A percentile compares a stretch with the other conserved stretches of the same genome.
Evolutionary conservation across 176 grass and related monocot species (phyloP).

Genomic region (Aegilops longissima): DNA sequence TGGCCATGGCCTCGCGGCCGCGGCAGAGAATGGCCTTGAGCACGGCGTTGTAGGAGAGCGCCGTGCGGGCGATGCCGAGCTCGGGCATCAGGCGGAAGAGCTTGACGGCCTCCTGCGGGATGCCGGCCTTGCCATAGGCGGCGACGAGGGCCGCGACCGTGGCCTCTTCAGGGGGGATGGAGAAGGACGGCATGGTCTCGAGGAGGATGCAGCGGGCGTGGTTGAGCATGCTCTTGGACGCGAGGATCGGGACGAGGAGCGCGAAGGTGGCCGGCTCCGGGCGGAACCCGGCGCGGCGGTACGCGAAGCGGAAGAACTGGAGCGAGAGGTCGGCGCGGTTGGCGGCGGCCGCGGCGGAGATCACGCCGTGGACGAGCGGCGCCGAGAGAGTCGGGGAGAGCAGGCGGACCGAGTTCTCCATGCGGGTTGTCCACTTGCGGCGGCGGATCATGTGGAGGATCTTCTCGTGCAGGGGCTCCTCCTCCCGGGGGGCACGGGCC

Average conservation of each 20-base stretch:
- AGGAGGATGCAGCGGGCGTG: constrained; percentile 32
- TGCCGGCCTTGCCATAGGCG: constrained; percentile 57
- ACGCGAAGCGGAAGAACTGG: too few relatives aligned
- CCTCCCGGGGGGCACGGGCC: constrained; percentile 7
- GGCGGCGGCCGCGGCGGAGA: too few relatives aligned
- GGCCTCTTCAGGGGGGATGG: constrained; percentile 54
- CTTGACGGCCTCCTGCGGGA: constrained; percentile 31
- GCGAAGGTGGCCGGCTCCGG: constrained; percentile 13
- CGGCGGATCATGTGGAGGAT: constrained; percentile 74
- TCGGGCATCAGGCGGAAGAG: constrained; percentile 82
- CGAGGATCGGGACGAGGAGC: constrained; percentile 56
- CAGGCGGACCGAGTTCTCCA: constrained; percentile 37
- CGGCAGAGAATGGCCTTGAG: too few relatives aligned
- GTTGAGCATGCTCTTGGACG: constrained; percentile 77
- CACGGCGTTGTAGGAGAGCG: constrained; percentile 69
- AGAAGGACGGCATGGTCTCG: constrained; percentile 77
- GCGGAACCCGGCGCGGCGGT: too few relatives aligned
- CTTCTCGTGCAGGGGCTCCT: constrained; percentile 66
- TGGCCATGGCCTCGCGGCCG: too few relatives aligned
- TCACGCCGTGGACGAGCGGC: constrained; percentile 58
- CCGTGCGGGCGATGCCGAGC: constrained; percentile 58
- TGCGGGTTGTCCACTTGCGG: constrained; percentile 67
- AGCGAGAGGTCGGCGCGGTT: too few relatives aligned
- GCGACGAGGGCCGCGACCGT: constrained; percentile 65
- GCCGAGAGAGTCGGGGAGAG: constrained; percentile 46